Evolutionary conservation across 441 rosid genomes (phyloP).

Genomic region (Corymbia calophylla): DNA sequence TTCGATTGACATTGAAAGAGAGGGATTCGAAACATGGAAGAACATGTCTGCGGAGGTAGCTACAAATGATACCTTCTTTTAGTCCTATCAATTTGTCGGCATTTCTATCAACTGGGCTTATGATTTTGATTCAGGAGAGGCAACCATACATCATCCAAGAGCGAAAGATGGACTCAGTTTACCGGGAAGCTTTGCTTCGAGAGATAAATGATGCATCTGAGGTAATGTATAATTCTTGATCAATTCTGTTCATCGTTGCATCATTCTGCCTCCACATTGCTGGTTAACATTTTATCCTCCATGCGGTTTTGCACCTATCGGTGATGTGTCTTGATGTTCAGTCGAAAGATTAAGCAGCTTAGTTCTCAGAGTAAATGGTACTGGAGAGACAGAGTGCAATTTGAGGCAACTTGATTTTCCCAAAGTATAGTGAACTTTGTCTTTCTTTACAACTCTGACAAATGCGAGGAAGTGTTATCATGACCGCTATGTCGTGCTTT

Average conservation of each 20-base stretch:
- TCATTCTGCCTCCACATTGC: neutral
- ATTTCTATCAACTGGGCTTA: neutral
- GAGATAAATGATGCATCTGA: constrained; percentile 20
- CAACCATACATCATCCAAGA: constrained; percentile 32
- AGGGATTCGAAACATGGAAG: constrained; percentile 57
- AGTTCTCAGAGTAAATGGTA: neutral
- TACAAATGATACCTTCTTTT: neutral
- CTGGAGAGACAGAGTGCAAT: neutral
- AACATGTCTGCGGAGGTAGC: constrained; percentile 54
- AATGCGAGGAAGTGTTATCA: neutral
- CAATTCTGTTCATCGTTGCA: neutral
- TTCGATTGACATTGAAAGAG: constrained; percentile 26
- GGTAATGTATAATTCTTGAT: constrained; percentile 20
- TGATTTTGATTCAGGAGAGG: constrained; percentile 33
- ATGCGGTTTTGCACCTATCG: neutral
- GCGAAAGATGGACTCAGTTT: constrained; percentile 25
- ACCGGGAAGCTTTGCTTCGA: constrained; percentile 19
- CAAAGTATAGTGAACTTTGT: neutral
- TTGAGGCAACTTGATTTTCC: neutral
- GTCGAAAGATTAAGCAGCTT: neutral
- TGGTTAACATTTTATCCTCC: neutral
- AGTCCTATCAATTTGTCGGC: neutral
- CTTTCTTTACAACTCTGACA: neutral
- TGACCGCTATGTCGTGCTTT: neutral
- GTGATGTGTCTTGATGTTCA: neutral